Evolutionary conservation across 1,284 basidiomycete species (phyloP).

Genomic region (Apiotrichum domesticum): DNA sequence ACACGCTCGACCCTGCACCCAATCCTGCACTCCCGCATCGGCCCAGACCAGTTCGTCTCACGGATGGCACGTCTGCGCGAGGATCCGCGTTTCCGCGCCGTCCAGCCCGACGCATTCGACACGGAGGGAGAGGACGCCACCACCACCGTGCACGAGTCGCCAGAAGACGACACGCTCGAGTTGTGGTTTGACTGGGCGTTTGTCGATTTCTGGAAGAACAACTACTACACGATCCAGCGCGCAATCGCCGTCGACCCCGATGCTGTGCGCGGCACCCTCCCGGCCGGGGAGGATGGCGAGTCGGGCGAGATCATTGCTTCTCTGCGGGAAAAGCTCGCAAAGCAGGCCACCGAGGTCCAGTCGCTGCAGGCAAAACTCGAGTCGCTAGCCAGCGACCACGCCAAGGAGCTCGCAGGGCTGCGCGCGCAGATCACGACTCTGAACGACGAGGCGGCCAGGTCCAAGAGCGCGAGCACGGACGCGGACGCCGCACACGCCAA

Average conservation of each 20-base stretch:
- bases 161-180: slow-evolving; percentile 62
- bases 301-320: slow-evolving; percentile 71
- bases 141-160: slow-evolving; percentile 33
- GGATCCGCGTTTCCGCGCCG: slow-evolving; percentile 81
- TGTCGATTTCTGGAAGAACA: slow-evolving; percentile 98
- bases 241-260: slow-evolving; percentile 53
- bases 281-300: slow-evolving; percentile 68
- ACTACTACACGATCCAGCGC: slow-evolving; percentile 63
- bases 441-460: too few relatives aligned
- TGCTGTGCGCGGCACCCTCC: slow-evolving; percentile 39
- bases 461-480: background rate
- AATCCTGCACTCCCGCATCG: slow-evolving; percentile 70
- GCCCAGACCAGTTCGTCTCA: slow-evolving; percentile 82
- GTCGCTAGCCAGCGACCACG: slow-evolving; percentile 35
- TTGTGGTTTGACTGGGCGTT: slow-evolving; percentile 98
- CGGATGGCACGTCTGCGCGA: slow-evolving; percentile 79
- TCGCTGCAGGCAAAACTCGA: slow-evolving; percentile 42
- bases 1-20: slow-evolving; percentile 80
- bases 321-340: slow-evolving; percentile 69
- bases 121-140: slow-evolving; percentile 27
- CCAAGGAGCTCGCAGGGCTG: slow-evolving; percentile 43
- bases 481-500: slow-evolving; percentile 11
- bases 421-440: slow-evolving; percentile 36
- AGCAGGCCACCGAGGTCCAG: slow-evolving; percentile 62
- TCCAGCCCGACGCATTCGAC: slow-evolving; percentile 69